Evolutionary conservation across 371 early-diverging fungal genomes (phyloP), one percentile per base, ranked within the genome.

Genomic region (Conidiobolus incongruus): DNA sequence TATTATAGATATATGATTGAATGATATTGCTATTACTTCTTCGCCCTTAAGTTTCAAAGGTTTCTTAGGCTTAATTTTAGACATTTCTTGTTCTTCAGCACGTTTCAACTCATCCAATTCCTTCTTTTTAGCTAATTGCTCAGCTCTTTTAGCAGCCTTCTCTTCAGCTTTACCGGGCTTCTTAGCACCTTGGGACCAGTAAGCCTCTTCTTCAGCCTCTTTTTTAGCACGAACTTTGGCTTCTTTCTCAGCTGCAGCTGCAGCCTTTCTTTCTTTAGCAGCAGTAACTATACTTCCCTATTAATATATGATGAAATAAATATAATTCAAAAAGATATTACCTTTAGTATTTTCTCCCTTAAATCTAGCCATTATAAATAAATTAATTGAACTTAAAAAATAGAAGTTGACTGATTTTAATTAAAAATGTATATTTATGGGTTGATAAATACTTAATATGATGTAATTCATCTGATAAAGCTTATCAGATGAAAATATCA

Each of bases 111-210:
- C 22, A 4, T 46, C 47, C 5, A 46, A 30, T 43, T 49, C 49
- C 1, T 17, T 37, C 40, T 53, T 49, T 39, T 47, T 49, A n/a
- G 53, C 50, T 13, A 47, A 30, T 30, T 32, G 45, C n/a, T 41
- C 40, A 17, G 37, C 75, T 53, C 71, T 72, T 56, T 77, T 84
- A 32, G 72, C 74, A 35, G 66, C 70, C 44, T 75, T 72, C 20
- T 55, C 55, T 39, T 74, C 79, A 53, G 76, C 74, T 54, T 76
- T 80, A 52, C 61, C 61, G 32, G 65, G 55, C 16, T 53, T 59
- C 53, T 84, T 81, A 38, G 81, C 53, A 13, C 85, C 85, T 49
- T 62, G 54, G 28, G 65, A 47, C 85, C 82, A 82, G 13, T 68
- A 63, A 2, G 53, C 62, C 29, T 72, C 53, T 38, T 73, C 77